Conservation (phyloP, 2,329 filamentous ascomycete genomes). For the Orbilia quercus region DNA sequence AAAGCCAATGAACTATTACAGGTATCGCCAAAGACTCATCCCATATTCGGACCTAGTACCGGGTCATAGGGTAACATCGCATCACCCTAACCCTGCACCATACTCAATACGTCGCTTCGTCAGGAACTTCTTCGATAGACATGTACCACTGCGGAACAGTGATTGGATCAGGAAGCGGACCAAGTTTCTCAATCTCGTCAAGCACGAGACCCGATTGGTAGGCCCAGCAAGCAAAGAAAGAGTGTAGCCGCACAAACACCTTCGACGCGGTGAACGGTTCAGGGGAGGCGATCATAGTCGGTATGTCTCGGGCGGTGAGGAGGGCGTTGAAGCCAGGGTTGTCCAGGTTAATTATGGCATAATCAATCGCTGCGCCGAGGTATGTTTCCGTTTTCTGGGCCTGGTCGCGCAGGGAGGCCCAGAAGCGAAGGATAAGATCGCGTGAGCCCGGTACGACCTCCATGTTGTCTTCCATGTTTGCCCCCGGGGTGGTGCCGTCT, state of each 20-base stretch:
- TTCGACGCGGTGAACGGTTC: slow-evolving; percentile 1
- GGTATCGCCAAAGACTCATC: not conserved
- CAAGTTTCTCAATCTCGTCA: slow-evolving; percentile 1
- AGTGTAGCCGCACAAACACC: not conserved
- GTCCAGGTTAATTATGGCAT: slow-evolving; percentile 1
- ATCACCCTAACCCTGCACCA: not conserved
- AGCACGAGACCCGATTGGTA: not conserved
- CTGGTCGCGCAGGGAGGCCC: not conserved
- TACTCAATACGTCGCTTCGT: not conserved
- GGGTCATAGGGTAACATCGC: not conserved
- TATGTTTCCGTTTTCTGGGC: not conserved
- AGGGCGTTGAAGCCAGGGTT: not conserved
- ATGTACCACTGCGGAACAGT: slow-evolving; percentile 1
- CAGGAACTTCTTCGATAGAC: not conserved
- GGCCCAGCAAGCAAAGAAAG: slow-evolving; percentile 16
- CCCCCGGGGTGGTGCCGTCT: not conserved
- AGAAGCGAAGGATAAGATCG: slow-evolving; percentile 7
- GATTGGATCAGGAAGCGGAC: slow-evolving; percentile 8
- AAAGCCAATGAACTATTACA: not conserved
- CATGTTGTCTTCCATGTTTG: slow-evolving; percentile 2
- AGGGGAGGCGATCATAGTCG: not conserved
- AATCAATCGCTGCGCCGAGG: not conserved
- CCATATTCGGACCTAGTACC: not conserved
- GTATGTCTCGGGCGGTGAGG: not conserved
- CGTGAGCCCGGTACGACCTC: not conserved